phyloP scores from a whole-genome alignment of 2,329 filamentous ascomycete species.

The Thielaviopsis ethacetica region DNA sequence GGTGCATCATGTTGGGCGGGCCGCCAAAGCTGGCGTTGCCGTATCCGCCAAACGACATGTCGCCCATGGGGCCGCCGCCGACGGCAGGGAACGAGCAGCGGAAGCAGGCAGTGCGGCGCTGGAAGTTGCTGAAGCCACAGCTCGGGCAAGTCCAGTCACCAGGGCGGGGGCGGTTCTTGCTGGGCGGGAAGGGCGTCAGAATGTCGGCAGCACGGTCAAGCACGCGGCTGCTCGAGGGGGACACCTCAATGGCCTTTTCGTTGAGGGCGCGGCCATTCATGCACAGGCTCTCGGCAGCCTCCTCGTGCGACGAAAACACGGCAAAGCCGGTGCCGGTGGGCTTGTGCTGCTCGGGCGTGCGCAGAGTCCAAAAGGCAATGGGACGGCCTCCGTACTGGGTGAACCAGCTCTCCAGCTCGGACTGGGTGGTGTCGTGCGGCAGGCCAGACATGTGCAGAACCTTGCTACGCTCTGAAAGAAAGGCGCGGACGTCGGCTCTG shows the following conservation, averaged over 20 bases:
- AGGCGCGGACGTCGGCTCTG: conserved; percentile 86
- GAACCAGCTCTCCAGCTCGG: conserved; percentile 98
- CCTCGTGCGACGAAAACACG: conserved; percentile 96
- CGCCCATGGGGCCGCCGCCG: conserved; percentile 51
- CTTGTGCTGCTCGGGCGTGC: conserved; percentile 97
- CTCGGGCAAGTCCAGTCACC: conserved; percentile 99
- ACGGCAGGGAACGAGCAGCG: conserved; percentile 97
- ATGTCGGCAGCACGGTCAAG: conserved; percentile 92
- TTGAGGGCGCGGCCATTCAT: conserved; percentile 98
- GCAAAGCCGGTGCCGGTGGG: conserved; percentile 97
- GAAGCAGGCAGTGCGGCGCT: conserved; percentile 95
- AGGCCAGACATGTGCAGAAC: conserved; percentile 95
- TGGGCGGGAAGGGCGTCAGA: conserved; percentile 90
- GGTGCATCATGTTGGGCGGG: conserved; percentile 52
- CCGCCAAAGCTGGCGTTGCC: conserved; percentile 48
- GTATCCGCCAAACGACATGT: conserved; percentile 44
- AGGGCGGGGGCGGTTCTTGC: conserved; percentile 92
- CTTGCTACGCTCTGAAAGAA: conserved; percentile 91
- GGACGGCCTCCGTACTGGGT: conserved; percentile 95
- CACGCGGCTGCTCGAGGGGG: conserved; percentile 90
- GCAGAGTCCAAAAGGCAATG: conserved; percentile 97
- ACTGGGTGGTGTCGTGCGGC: conserved; percentile 95
- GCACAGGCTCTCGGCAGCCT: conserved; percentile 94
- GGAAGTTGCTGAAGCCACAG: conserved; percentile 98
- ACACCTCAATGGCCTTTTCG: conserved; percentile 97